A percentile compares a stretch with the other conserved stretches of the same genome.
These are phyloP conservation scores for Suillus luteus DNA, from an alignment of 768 basidiomycete species.

Conservation along the genomic window DNA sequence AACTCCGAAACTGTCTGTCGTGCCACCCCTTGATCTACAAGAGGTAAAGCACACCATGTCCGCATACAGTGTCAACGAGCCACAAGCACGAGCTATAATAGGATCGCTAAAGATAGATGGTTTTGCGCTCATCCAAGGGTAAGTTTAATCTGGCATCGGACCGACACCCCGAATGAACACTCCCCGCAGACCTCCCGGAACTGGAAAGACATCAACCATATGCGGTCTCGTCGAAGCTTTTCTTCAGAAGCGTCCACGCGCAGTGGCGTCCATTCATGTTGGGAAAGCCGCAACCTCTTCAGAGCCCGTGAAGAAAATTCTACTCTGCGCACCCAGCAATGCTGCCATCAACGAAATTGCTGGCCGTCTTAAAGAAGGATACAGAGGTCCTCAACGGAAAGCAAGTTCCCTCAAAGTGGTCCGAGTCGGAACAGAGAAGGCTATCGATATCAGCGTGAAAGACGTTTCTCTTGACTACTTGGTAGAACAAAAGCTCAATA, in stretches of 20 bases:
- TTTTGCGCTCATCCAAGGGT: slow-evolving; percentile 96
- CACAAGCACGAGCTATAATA: slow-evolving; percentile 89
- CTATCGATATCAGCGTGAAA: slow-evolving; percentile 77
- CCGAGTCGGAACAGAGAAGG: slow-evolving; percentile 78
- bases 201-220: slow-evolving; percentile 98
- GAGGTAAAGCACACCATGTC: slow-evolving; percentile 69
- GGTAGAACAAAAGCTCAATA: slow-evolving; percentile 73
- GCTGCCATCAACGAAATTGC: slow-evolving; percentile 98
- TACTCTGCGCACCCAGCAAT: slow-evolving; percentile 97
- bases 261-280: slow-evolving; percentile 51
- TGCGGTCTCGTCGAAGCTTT: slow-evolving; percentile 90
- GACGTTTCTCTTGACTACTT: slow-evolving; percentile 87
- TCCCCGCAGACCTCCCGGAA: slow-evolving; percentile 82
- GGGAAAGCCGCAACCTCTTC: slow-evolving; percentile 42
- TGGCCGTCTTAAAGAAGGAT: slow-evolving; percentile 80
- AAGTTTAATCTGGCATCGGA: slow-evolving; percentile 20
- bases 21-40: slow-evolving; percentile 44
- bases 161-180: slow-evolving; percentile 6
- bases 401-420: slow-evolving; percentile 76
- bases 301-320: slow-evolving; percentile 65
- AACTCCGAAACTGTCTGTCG: slow-evolving; percentile 57
- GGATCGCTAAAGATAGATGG: slow-evolving; percentile 71
- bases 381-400: slow-evolving; percentile 55
- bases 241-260: slow-evolving; percentile 56
- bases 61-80: slow-evolving; percentile 81